Percentiles rank a stretch among this genome's conserved stretches.
Evolutionary conservation across 169 alveolate genomes (phyloP).

Genomic region (Ichthyophthirius multifiliis): DNA sequence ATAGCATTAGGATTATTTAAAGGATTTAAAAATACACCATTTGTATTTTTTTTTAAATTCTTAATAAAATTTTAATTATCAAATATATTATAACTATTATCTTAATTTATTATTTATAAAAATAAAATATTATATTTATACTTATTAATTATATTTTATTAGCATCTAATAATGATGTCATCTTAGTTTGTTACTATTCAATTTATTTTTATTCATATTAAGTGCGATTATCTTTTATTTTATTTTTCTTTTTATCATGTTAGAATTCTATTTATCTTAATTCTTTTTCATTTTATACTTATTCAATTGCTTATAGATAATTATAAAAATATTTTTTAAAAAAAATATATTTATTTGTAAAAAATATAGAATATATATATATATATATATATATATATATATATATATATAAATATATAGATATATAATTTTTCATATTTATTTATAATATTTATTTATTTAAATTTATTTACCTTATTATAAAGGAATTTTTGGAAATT

Average conservation of each 20-base stretch:
- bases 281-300: neutral
- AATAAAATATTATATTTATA: neutral
- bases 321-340: too few species aligned
- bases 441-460: neutral
- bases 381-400: too few species aligned
- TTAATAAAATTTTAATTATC: neutral
- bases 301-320: neutral
- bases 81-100: neutral
- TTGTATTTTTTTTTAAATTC: neutral
- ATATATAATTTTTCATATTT: too few species aligned
- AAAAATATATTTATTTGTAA: too few species aligned
- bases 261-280: neutral
- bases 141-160: neutral
- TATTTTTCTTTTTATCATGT: neutral
- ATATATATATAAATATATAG: too few species aligned
- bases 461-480: conserved; percentile 10
- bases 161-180: neutral
- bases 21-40: neutral
- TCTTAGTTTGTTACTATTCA: neutral
- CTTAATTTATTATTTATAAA: neutral
- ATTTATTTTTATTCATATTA: neutral
- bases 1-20: neutral
- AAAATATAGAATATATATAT: too few species aligned
- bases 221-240: neutral
- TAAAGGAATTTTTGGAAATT: conserved; percentile 43